phyloP scores from a whole-genome alignment of 2,329 filamentous ascomycete species.

The Colletotrichum shisoi region DNA sequence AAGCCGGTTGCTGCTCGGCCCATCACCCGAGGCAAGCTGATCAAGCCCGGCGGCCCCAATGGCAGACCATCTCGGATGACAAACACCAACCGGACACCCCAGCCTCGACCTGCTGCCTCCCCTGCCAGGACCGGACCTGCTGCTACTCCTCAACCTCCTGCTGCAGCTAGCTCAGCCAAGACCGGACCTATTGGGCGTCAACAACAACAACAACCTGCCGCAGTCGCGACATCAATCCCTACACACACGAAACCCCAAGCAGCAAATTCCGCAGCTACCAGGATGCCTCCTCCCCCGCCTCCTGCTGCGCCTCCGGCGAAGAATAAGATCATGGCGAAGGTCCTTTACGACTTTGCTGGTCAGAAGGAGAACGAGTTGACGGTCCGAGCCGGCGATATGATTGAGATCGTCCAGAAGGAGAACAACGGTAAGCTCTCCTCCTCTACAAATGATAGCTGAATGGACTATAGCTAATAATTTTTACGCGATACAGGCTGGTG shows the following conservation, averaged over 20 bases:
- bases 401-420: constrained; percentile 93
- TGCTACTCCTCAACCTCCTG: constrained; percentile 47
- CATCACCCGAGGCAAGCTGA: constrained; percentile 91
- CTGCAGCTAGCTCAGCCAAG: constrained; percentile 44
- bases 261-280: constrained; percentile 43
- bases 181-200: constrained; percentile 39
- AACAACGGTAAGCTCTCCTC: constrained; percentile 75
- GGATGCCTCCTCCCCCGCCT: constrained; percentile 65
- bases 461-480: constrained; percentile 49
- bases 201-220: constrained; percentile 36
- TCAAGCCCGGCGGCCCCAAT: constrained; percentile 86
- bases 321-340: constrained; percentile 82
- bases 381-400: constrained; percentile 78
- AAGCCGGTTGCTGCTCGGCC: constrained; percentile 88
- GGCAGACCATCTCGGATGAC: constrained; percentile 79
- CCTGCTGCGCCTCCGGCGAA: constrained; percentile 69
- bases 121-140: constrained; percentile 30
- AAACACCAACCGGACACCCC: constrained; percentile 54
- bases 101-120: constrained; percentile 53
- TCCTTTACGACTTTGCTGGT: constrained; percentile 89
- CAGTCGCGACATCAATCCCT: constrained; percentile 37
- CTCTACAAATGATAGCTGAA: not conserved
- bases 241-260: constrained; percentile 35
- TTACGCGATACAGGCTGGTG: constrained; percentile 77
- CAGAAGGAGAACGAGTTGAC: constrained; percentile 86